Base-by-base conservation (phyloP, 2,329 filamentous ascomycete genomes). In the Westerdykella aurantiaca region DNA sequence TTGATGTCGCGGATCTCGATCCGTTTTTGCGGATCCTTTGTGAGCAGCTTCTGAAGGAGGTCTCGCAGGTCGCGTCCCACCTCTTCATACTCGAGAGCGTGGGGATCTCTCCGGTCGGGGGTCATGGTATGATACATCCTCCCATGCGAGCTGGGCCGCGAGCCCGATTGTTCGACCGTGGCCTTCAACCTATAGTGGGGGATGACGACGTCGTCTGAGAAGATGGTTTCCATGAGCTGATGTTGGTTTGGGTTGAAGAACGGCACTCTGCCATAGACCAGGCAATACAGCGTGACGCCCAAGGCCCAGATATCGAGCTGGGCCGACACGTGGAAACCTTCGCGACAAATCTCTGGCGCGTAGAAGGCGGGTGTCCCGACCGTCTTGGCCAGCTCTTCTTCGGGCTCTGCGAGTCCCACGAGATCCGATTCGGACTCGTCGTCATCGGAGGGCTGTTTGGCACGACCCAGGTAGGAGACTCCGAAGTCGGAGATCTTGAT, bases 401-500 rank as follows among this genome's bases (percentile, higher is more conserved):
- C 81, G 50, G 95, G 90, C 63, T 96, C 88, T 56, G 96, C 90
- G 46, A 95, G 82, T 58, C 95, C 88, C 34, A 81, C 82, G 10
- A 87, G 86, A 64, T 96, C 90, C 0, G 84, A 87, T 62, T 94
- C 87, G 4, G 85, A 85, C 73, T 83, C 68, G 45, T 89, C 85
- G 40, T 64, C 84, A 31, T 82, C 78, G 56, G 94, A 86, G 38
- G 95, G 88, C 33, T 87, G 79, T 45, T 90, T 86, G 1, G 88
- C 88, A 40, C 88, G 82, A 22, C 93, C 93, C 50, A 98, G 88
- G 67, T 97, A 98, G 1, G 93, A 98, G 1, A 98, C 93, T 25
- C 93, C 93, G 71, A 98, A 98, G 62, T 98, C 93, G 5, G 93
- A 97, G 48, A 98, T 98, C 74, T 98, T 98, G 60, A 96, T 88